phyloP scores from a whole-genome alignment of 2,329 filamentous ascomycete genomes.

The Cadophora sp. region DNA sequence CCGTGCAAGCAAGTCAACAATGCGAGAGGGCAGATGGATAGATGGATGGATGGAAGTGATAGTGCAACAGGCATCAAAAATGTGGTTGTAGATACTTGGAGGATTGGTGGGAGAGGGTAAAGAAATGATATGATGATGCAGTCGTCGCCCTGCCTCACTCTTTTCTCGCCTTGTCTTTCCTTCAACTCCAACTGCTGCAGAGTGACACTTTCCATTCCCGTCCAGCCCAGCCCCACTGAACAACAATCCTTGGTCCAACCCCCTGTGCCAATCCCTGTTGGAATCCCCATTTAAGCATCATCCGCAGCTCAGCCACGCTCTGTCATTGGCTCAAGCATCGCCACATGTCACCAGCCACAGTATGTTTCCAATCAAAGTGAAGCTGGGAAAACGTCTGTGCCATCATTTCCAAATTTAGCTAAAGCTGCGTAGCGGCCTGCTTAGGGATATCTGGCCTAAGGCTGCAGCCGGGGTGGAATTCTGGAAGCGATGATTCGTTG shows the following conservation, averaged over 20 bases:
- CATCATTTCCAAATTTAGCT: slow-evolving; percentile 9
- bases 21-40: no score
- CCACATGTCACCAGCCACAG: slow-evolving; percentile 12
- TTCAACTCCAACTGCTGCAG: neutral
- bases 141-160: neutral
- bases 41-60: no score
- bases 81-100: slow-evolving; percentile 15
- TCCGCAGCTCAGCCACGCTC: slow-evolving; percentile 19
- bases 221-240: neutral
- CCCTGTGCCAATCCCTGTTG: neutral
- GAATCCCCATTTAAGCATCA: slow-evolving; percentile 16
- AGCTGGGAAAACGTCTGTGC: neutral
- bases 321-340: neutral
- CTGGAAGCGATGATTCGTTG: neutral
- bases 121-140: neutral
- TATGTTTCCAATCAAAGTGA: neutral
- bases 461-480: neutral
- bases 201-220: no score
- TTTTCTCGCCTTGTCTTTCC: neutral
- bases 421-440: slow-evolving; percentile 9
- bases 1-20: no score
- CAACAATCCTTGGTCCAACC: slow-evolving; percentile 7
- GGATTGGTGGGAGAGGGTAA: neutral
- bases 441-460: neutral
- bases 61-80: neutral